These are phyloP conservation scores for Terfezia boudieri DNA, from an alignment of 495 filamentous ascomycete species.

Conservation along the genomic window DNA sequence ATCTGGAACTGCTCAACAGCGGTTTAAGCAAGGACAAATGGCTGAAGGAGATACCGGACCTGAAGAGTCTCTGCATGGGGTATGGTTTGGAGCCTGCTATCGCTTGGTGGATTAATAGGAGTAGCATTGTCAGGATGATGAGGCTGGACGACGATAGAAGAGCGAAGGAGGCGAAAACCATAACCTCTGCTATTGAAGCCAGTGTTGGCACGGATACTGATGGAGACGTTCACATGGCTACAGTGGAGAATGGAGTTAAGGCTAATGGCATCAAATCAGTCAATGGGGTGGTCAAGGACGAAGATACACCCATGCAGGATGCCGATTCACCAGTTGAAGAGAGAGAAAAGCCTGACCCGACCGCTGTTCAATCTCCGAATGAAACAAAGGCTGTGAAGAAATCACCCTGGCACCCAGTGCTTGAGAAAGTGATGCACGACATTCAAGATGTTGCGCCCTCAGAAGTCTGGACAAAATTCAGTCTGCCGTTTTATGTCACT, in stretches of 20 bases:
- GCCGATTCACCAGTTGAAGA: conserved; percentile 16
- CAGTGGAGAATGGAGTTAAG: neutral
- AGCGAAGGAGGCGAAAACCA: conserved; percentile 4
- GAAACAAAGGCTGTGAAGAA: conserved; percentile 17
- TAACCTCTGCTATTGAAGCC: neutral
- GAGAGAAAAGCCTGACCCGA: conserved; percentile 5
- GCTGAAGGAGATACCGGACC: conserved; percentile 53
- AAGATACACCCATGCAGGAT: conserved; percentile 23
- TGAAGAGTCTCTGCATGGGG: conserved; percentile 47
- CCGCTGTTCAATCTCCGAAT: conserved; percentile 3
- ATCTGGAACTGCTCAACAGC: conserved; percentile 65
- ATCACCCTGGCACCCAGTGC: conserved; percentile 44
- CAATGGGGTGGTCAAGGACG: conserved; percentile 8
- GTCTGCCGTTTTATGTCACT: conserved; percentile 57
- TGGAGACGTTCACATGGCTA: conserved; percentile 22
- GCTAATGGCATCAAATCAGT: conserved; percentile 1
- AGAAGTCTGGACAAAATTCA: conserved; percentile 42
- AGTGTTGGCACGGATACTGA: conserved; percentile 20
- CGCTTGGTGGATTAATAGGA: conserved; percentile 70
- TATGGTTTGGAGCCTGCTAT: conserved; percentile 62
- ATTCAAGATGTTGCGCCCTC: conserved; percentile 38
- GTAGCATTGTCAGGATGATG: conserved; percentile 38
- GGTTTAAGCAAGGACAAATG: conserved; percentile 60
- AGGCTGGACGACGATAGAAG: conserved; percentile 1
- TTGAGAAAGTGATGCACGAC: conserved; percentile 50